Percentiles rank a stretch among this genome's conserved stretches.
phyloP scores from a whole-genome alignment of 2,329 filamentous ascomycete species.

The Xylariales sp. region DNA sequence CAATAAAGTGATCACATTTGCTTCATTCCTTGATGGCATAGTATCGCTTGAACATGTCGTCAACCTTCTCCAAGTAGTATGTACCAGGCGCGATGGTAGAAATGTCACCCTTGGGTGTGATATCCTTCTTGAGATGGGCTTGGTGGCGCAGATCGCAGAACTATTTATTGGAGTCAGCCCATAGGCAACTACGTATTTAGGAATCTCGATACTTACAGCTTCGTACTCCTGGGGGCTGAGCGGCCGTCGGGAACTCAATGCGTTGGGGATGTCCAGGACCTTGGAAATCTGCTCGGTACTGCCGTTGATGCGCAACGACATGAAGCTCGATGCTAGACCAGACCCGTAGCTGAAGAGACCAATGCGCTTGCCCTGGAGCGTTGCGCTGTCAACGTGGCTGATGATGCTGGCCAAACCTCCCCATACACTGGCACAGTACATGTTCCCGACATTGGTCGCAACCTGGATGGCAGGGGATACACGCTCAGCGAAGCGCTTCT shows the following conservation, averaged over 20 bases:
- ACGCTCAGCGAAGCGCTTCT: slow-evolving; percentile 79
- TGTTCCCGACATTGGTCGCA: slow-evolving; percentile 69
- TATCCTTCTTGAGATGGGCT: slow-evolving; percentile 78
- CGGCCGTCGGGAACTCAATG: slow-evolving; percentile 59
- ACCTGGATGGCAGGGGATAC: slow-evolving; percentile 70
- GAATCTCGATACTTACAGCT: slow-evolving; percentile 47
- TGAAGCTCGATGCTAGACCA: slow-evolving; percentile 66
- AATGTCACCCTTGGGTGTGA: slow-evolving; percentile 61
- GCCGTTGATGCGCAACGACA: slow-evolving; percentile 69
- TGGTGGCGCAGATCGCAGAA: slow-evolving; percentile 79
- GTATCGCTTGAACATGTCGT: slow-evolving; percentile 80
- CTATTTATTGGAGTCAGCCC: slow-evolving; percentile 34
- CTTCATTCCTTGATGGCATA: slow-evolving; percentile 69
- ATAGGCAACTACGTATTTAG: not conserved
- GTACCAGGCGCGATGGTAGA: slow-evolving; percentile 63
- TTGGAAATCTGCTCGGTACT: slow-evolving; percentile 64
- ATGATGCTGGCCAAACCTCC: slow-evolving; percentile 70
- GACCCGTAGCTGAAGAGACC: slow-evolving; percentile 77
- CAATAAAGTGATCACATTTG: not conserved
- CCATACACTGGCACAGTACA: slow-evolving; percentile 69
- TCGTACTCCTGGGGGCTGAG: slow-evolving; percentile 72
- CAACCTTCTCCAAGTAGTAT: slow-evolving; percentile 76
- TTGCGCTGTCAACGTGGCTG: slow-evolving; percentile 56
- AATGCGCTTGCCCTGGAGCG: slow-evolving; percentile 66
- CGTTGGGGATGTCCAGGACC: slow-evolving; percentile 64